Percentiles rank a stretch among this genome's conserved stretches.
phyloP scores from a whole-genome alignment of 108 stramenopile genomes.

The Mayamaea pseudoterrestris region DNA sequence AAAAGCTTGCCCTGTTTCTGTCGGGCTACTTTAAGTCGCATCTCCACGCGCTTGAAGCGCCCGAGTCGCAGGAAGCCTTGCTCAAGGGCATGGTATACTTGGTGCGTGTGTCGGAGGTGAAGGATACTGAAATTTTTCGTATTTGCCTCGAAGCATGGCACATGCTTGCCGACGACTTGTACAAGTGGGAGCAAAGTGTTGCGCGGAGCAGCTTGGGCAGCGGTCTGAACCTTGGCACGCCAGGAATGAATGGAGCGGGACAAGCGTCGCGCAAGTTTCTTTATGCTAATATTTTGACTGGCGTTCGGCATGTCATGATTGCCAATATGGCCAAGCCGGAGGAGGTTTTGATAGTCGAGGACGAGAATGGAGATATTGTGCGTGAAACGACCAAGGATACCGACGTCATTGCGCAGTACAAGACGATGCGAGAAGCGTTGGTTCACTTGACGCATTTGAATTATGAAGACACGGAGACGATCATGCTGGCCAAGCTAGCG shows the following conservation, averaged over 20 bases:
- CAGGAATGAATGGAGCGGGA: conserved; percentile 8
- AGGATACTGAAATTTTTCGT: conserved; percentile 96
- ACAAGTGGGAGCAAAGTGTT: conserved; percentile 55
- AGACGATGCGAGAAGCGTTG: conserved; percentile 96
- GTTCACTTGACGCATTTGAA: conserved; percentile 98
- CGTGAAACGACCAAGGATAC: conserved; percentile 96
- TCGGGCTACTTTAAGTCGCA: conserved; percentile 87
- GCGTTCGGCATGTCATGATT: conserved; percentile 93
- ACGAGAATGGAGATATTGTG: conserved; percentile 97
- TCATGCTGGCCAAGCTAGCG: conserved; percentile 96
- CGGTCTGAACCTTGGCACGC: conserved; percentile 34
- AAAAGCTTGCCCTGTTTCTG: conserved; percentile 90
- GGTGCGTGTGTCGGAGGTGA: conserved; percentile 88
- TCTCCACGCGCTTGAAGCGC: conserved; percentile 74
- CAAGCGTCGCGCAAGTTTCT: conserved; percentile 51
- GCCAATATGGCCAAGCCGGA: conserved; percentile 99
- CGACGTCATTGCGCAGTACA: conserved; percentile 98
- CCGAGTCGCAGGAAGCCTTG: conserved; percentile 73
- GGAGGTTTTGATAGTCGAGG: conserved; percentile 98
- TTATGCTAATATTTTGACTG: conserved; percentile 78
- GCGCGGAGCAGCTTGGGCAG: conserved; percentile 6
- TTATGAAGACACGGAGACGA: conserved; percentile 93
- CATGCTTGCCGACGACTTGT: conserved; percentile 91
- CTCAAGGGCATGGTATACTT: conserved; percentile 89
- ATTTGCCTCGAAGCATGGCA: conserved; percentile 98